Evolutionary conservation across 2,329 filamentous ascomycete species (phyloP).

Genomic region (Pyrenophora tritici-repentis): DNA sequence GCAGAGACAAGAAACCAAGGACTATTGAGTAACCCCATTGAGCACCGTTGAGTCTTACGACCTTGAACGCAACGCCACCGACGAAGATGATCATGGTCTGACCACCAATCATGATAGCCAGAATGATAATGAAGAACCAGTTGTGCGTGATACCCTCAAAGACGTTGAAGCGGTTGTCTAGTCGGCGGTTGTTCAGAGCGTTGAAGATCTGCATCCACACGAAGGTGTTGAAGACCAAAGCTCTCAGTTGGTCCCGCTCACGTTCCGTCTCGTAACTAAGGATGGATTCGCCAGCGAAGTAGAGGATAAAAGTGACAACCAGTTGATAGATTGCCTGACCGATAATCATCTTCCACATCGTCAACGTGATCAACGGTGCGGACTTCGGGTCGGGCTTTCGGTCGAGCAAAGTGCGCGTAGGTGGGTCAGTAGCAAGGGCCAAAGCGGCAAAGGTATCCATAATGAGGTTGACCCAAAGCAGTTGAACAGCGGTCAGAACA

Average conservation of each 20-base stretch:
- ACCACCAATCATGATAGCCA: slow-evolving; percentile 82
- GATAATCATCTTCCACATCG: slow-evolving; percentile 99
- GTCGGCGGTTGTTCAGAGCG: slow-evolving; percentile 92
- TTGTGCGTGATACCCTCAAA: slow-evolving; percentile 87
- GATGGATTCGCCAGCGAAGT: slow-evolving; percentile 71
- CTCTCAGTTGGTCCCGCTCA: slow-evolving; percentile 62
- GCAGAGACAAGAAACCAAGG: slow-evolving; percentile 82
- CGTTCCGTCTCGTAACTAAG: slow-evolving; percentile 60
- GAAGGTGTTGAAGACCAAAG: slow-evolving; percentile 95
- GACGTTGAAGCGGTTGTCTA: slow-evolving; percentile 95
- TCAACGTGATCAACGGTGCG: slow-evolving; percentile 77
- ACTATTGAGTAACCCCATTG: slow-evolving; percentile 90
- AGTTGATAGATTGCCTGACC: slow-evolving; percentile 92
- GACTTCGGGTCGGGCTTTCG: slow-evolving; percentile 78
- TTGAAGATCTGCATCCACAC: slow-evolving; percentile 99
- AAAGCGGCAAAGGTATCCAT: slow-evolving; percentile 95
- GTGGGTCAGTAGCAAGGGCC: slow-evolving; percentile 88
- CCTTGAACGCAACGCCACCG: slow-evolving; percentile 79
- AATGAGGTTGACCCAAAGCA: slow-evolving; percentile 95
- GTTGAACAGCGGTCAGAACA: slow-evolving; percentile 85
- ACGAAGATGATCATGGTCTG: slow-evolving; percentile 90
- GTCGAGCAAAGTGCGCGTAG: slow-evolving; percentile 77
- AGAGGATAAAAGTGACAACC: slow-evolving; percentile 75
- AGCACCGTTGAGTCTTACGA: slow-evolving; percentile 68
- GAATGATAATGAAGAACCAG: slow-evolving; percentile 87